Evolutionary conservation across 768 basidiomycete species (phyloP), one percentile per base, ranked within the genome.

Genomic region (Sporobolomyces roseus): DNA sequence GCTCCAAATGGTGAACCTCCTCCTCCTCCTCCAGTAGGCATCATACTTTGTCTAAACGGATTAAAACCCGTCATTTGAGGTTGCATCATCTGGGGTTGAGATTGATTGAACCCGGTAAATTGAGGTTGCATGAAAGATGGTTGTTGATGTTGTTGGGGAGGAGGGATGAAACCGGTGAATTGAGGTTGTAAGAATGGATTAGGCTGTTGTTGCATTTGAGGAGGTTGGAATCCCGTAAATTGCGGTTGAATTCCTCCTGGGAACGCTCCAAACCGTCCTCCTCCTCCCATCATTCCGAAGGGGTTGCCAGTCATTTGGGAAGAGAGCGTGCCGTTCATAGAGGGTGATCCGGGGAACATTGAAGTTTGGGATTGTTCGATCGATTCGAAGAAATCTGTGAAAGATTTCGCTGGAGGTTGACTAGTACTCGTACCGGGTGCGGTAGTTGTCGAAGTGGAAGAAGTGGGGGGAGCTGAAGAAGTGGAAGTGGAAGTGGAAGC

Each of bases 381-480:
- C 8, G 89, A 84, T 32, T 82, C 79, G 79, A 99, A 96, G 81
- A 99, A 93, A 79, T 98, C 94, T 25, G 85, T 79, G 62, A 87
- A 81, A 36, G 82, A 83, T 64, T 84, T 85, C 3, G 68, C 78
- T 81, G 38, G 65, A 71, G n/a, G n/a, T n/a, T n/a, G n/a, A n/a
- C 78, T 41, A 3, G 78, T 38, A 79, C 52, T 53, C 32, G 30
- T 14, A 13, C 52, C 32, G 52, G 30, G 16, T 72, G 65, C 81
- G 81, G 52, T 7, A 14, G 45, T 46, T 23, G 45, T 36, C n/a
- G 54, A 45, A 21, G 56, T 25, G 61, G 36, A 49, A 29, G 61
- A 29, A 33, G 46, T 30, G 16, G 46, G 4, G 19, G 61, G 23
- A 2, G 54, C 49, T 29, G 75, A 29, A 30, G 66, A 5, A 12